These are phyloP conservation scores for Huntiella decipiens DNA, from an alignment of 2,329 filamentous ascomycete genomes.

Conservation along the genomic window DNA sequence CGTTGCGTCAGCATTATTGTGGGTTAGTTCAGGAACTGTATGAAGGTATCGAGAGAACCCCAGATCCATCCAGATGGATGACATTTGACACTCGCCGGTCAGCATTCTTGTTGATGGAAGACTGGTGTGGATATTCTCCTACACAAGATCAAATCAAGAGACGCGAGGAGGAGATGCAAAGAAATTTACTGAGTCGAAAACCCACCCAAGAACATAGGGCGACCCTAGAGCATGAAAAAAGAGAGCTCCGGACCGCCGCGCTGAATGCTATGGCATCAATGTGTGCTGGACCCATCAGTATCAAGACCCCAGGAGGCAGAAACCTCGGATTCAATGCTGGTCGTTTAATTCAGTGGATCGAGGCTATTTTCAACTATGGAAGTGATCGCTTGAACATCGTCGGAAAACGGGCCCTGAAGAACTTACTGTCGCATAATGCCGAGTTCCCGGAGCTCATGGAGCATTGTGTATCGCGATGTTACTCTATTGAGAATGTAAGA, in stretches of 20 bases:
- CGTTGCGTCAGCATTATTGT: conserved; percentile 80
- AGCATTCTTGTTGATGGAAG: conserved; percentile 90
- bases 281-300: conserved; percentile 68
- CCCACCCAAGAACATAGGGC: conserved; percentile 61
- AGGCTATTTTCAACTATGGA: conserved; percentile 78
- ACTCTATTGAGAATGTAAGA: conserved; percentile 60
- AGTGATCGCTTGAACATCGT: conserved; percentile 87
- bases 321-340: conserved; percentile 79
- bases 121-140: conserved; percentile 95
- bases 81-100: conserved; percentile 93
- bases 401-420: conserved; percentile 70
- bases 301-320: conserved; percentile 75
- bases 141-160: conserved; percentile 69
- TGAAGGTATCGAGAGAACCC: conserved; percentile 70
- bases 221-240: conserved; percentile 92
- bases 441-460: conserved; percentile 73
- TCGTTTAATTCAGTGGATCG: conserved; percentile 87
- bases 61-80: conserved; percentile 82
- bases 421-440: conserved; percentile 76
- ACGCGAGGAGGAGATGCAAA: conserved; percentile 72
- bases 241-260: conserved; percentile 74
- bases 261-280: conserved; percentile 89
- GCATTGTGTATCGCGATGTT: conserved; percentile 81
- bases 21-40: conserved; percentile 85
- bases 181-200: conserved; percentile 66